Base-by-base conservation (phyloP, 169 alveolate genomes). In the Theileria parva region DNA sequence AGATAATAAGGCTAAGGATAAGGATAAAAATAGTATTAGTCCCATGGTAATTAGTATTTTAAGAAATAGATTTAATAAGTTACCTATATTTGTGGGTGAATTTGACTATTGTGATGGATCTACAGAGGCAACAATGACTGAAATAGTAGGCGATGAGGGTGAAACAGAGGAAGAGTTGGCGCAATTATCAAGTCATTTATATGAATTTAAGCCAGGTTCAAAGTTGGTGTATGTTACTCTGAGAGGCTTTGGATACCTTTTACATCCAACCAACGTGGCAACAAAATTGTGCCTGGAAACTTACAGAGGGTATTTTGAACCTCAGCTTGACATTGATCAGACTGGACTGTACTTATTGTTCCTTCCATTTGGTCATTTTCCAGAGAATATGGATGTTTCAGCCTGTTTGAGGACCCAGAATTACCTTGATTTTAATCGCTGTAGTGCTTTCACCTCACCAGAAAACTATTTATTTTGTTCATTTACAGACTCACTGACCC, bases 61-160 rank as follows among this genome's bases (percentile, higher is more conserved):
- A 44, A 7, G 19, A 4, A 44, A 8, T 44, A 7, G 12, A 44
- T 7, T 44, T 44, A 4, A 44, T 44, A 44, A 44, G 15, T 44
- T 44, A 44, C 53, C 53, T 7, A 48, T 85, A 53, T 85, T 74
- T 48, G 91, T 57, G 17, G 91, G 91, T 23, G 87, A 85, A 28
- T 85, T 85, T 34, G 91, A 85, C 44, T 72, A 77, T 39, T 70
- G 86, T 79, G 86, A 83, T 44, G 89, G 86, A 3, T n/a, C 19
- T 13, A 28, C 11, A 15, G 55, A 15, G 11, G 32, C 7, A 57
- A 65, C 60, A 28, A 53, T 60, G 13, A 32, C 34, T 9, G 79
- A 48, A 0, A 57, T 69, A 7, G 23, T 32, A 23, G 9, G 57
- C 15, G 28, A 59, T 21, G 86, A 81, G 19, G 86, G 68, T 17